Base-by-base conservation (phyloP, 73 alveolate species). In the Paramecium pentaurelia region DNA sequence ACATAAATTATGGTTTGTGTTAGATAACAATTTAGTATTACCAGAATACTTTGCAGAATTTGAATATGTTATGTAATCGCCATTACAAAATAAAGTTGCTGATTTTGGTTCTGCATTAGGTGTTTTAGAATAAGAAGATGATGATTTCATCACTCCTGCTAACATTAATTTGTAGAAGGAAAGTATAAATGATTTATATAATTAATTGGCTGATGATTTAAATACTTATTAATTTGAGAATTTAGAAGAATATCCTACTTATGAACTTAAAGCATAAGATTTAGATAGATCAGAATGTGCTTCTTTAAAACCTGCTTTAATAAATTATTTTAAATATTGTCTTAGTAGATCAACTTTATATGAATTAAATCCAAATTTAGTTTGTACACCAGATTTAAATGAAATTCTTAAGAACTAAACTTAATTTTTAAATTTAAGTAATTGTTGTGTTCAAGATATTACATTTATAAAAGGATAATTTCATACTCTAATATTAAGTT, bases 41-140 rank as follows among this genome's bases (percentile, higher is more conserved):
- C 99, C 99, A 6, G 99, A 97, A 86, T 97, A 97, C 86, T 93
- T 95, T 34, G 98, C 95, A 22, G 99, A 97, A 60, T 96, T 97
- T 86, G 98, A 97, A 58, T 97, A 97, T 88, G 86, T 86, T 0
- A 58, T 89, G 58, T 14, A 77, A 42, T 60, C 75, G 1, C 92
- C 86, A 89, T 44, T 71, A 58, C 77, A 89, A 89, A 45, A 40
- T 51, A 89, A 89, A 71, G 30, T 89, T 25, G 86, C 94, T 73
- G 94, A 89, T n/a, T 89, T 89, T 47, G 94, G 94, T 20, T 51
- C 58, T 45, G 86, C 86, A 45, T 40, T 89, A 42, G 94, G 94
- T 5, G 84, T 89, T 40, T 68, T 89, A 3, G 94, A 89, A 45
- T 27, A 40, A 38, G 92, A 77, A 14, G 94, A 89, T 22, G 94